phyloP scores from a whole-genome alignment of 768 basidiomycete genomes.

The Pleurotus pulmonarius region DNA sequence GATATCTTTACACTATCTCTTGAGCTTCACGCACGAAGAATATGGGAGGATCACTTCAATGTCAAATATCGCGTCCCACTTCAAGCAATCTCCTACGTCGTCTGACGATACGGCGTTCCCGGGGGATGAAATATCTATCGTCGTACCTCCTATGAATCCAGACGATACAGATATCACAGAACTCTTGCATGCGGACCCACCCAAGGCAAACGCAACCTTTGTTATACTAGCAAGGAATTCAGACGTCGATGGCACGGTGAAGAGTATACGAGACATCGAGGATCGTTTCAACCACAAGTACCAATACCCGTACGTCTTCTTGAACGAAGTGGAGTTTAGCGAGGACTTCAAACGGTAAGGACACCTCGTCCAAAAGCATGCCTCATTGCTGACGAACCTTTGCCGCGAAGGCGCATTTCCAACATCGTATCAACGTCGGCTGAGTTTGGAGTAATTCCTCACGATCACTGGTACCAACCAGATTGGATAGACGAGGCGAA shows the following conservation, averaged over 20 bases:
- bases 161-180: background rate
- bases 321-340: slow-evolving; percentile 79
- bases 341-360: slow-evolving; percentile 68
- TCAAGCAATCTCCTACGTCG: background rate
- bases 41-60: background rate
- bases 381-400: background rate
- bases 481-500: slow-evolving; percentile 72
- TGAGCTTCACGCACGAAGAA: background rate
- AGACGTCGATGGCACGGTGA: slow-evolving; percentile 59
- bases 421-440: slow-evolving; percentile 11
- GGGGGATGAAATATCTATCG: background rate
- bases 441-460: slow-evolving; percentile 65
- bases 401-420: background rate
- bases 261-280: slow-evolving; percentile 74
- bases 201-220: slow-evolving; percentile 36
- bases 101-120: background rate
- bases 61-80: slow-evolving; percentile 2
- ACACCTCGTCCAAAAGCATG: background rate
- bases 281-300: slow-evolving; percentile 77
- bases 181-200: slow-evolving; percentile 1
- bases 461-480: slow-evolving; percentile 74
- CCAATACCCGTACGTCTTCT: slow-evolving; percentile 79
- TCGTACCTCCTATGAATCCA: background rate
- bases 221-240: slow-evolving; percentile 64
- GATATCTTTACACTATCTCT: background rate